Base-by-base conservation (phyloP, 768 basidiomycete genomes). In the Mycena leptocephala region DNA sequence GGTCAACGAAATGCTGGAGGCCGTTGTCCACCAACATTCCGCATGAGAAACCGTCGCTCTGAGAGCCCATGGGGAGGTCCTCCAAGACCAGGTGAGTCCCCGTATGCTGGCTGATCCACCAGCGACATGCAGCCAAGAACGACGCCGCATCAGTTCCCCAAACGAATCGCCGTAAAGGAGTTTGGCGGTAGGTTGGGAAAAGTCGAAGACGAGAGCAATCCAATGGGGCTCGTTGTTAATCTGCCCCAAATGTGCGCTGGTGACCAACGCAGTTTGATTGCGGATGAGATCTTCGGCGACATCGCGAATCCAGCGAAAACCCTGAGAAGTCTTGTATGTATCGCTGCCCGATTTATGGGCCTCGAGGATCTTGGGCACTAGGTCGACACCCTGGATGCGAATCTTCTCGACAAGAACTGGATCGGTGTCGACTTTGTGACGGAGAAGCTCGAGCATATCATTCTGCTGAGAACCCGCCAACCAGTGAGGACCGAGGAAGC, bases 381-480 rank as follows among this genome's bases (percentile, higher is more conserved):
- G 43, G 1, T 3, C 33, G 6, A 24, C 28, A 16, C 66, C 58
- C 33, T 41, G 53, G 35, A 74, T 22, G 16, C 73, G 73, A 53
- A 51, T 11, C 2, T 53, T 35, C 33, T 30, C 11, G 9, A 11
- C 28, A 56, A 61, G 30, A 4, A 14, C 26, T 0, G 46, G 55
- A 32, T 28, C 28, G 28, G 2, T 33, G 46, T 62, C 48, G 41
- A 74, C 16, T 41, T 74, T 59, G 39, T 69, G 66, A 7, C 62
- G 73, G 2, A 74, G 28, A 2, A 74, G 59, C 66, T 74, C 48
- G 2, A 68, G 53, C 53, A 68, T 26, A 39, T 74, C 74, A 1
- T 77, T 67, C n/a, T 76, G 51, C 35, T 78, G 56, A 11, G 72
- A 77, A 24, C 41, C 48, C 5, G 58, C 51, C 51, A 74, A 30